Conservation (phyloP, 139 green algal species). For the Nannochloris sp. region DNA sequence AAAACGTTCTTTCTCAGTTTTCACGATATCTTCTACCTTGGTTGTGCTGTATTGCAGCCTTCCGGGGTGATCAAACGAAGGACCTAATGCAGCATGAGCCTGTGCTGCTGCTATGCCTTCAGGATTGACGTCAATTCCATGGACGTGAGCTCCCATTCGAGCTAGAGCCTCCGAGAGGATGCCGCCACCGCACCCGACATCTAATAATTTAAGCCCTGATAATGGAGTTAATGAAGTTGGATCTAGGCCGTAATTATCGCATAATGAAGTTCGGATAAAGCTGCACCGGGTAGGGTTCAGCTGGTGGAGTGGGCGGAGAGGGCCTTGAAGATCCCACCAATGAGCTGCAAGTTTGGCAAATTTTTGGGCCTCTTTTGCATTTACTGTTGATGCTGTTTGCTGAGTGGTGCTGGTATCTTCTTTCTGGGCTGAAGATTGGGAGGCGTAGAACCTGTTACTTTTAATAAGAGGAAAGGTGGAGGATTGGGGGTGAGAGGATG, state of each 20-base stretch:
- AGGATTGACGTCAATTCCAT: conserved; percentile 48
- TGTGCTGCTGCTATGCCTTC: conserved; percentile 26
- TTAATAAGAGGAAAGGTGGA: no score
- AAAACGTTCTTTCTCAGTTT: conserved; percentile 29
- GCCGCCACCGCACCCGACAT: conserved; percentile 87
- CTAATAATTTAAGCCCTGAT: conserved; percentile 48
- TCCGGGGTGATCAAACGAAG: conserved; percentile 5
- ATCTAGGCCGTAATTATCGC: conserved; percentile 20
- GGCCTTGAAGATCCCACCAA: conserved; percentile 75
- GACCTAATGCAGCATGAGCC: conserved; percentile 28
- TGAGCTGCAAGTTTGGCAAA: conserved; percentile 62
- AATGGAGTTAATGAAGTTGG: conserved; percentile 13
- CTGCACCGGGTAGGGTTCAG: conserved; percentile 72
- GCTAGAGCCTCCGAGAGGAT: conserved; percentile 75
- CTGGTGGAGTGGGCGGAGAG: conserved; percentile 73
- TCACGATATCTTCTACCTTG: conserved; percentile 35
- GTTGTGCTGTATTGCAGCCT: conserved; percentile 16
- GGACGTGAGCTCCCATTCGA: conserved; percentile 60
- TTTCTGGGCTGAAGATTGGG: no score
- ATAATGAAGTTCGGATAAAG: conserved; percentile 67
- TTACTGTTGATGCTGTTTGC: conserved; percentile 36
- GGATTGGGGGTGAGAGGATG: no score
- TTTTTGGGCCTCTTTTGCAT: conserved; percentile 65
- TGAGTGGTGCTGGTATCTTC: no score
- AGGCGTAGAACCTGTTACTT: no score